Evolutionary conservation across 768 basidiomycete genomes (phyloP), one percentile per base, ranked within the genome.

Genomic region (Lactarius hengduanensis): DNA sequence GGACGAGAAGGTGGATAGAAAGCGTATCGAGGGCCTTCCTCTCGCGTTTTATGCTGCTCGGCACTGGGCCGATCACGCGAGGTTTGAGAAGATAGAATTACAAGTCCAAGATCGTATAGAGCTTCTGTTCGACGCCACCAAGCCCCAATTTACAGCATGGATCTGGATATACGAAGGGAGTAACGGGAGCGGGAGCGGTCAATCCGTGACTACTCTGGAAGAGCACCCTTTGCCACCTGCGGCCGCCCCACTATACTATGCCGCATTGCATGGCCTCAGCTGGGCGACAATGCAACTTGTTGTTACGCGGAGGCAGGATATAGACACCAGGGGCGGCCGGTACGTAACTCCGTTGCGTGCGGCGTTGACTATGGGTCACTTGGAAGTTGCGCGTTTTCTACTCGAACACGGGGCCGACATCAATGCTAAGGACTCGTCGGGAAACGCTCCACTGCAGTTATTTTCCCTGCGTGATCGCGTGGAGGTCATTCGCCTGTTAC

Each of bases 51-150:
- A 53, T 30, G 45, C 63, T 10, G 45, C 47, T 1, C 10, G 15
- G 10, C 20, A 64, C 34, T 50, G 34, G 34, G 43, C 45, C n/a
- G 22, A 47, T 26, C 63, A 63, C 1, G 63, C 57, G 16, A 32
- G 40, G 26, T 47, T 50, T 3, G 10, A 58, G 2, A 22, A 59
- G 7, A 26, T 53, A 32, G 22, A 11, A 11, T 15, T 26, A 2
- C 20, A 28, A 22, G 18, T 47, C 10, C 22, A 15, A 34, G 43
- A n/a, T 11, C 4, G 16, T 34, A 58, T 50, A 8, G 26, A 36
- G 15, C n/a, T 11, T 18, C 18, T 62, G 2, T 56, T 62, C 20
- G 28, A 56, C 4, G 13, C 7, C 3, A 34, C 2, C 2, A 55
- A 43, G 10, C 40, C 62, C 36, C 6, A 62, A 18, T 20, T 55